Evolutionary conservation across 208 protist genomes (phyloP).

Genomic region (Lotmaria passim): DNA sequence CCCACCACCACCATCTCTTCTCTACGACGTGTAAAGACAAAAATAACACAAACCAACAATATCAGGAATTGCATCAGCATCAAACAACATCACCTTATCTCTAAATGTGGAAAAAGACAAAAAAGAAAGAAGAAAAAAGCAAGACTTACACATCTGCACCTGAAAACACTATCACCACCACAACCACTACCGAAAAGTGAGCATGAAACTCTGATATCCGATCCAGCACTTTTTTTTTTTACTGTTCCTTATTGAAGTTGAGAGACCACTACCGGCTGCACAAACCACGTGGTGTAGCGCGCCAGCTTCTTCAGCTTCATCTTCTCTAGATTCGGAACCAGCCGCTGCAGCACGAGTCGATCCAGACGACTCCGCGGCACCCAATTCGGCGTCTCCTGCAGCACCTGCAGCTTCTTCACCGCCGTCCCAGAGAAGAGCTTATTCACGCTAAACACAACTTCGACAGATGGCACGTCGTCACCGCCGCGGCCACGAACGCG

Average conservation of each 20-base stretch:
- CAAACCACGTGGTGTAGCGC: conserved; percentile 85
- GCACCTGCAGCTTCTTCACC: conserved; percentile 74
- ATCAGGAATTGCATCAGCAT: no score
- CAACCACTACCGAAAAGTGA: no score
- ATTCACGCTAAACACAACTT: conserved; percentile 65
- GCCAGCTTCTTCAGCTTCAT: conserved; percentile 69
- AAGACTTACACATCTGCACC: neutral
- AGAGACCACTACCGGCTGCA: conserved; percentile 60
- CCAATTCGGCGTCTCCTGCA: conserved; percentile 73
- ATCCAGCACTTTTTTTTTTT: neutral
- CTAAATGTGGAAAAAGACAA: no score
- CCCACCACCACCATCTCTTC: neutral
- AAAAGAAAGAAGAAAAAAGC: neutral
- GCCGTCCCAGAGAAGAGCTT: conserved; percentile 63
- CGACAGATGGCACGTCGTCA: conserved; percentile 45
- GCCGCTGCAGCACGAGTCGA: conserved; percentile 37
- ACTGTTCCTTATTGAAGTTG: conserved; percentile 24
- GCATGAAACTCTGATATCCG: no score
- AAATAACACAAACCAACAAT: neutral
- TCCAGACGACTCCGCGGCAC: conserved; percentile 58
- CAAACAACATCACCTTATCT: no score
- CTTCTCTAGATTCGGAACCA: conserved; percentile 51
- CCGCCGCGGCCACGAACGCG: neutral
- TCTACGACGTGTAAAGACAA: conserved; percentile 2
- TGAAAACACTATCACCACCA: no score